These are phyloP conservation scores for Penicillium egyptiacum DNA, from an alignment of 495 filamentous ascomycete genomes.

Conservation along the genomic window DNA sequence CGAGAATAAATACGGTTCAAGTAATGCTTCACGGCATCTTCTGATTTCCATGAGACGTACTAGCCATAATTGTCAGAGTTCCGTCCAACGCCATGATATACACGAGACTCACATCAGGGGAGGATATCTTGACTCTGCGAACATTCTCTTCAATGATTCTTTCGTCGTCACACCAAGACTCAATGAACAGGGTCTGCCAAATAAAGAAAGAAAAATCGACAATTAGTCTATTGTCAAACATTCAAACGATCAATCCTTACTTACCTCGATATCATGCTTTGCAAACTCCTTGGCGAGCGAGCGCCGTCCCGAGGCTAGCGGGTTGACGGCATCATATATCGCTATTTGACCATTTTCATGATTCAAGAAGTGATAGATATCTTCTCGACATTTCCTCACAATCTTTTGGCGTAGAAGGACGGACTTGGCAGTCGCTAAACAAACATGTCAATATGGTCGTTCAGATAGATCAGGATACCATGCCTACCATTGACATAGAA, in stretches of 20 bases:
- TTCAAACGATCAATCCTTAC: not conserved
- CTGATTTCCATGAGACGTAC: constrained; percentile 86
- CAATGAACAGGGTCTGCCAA: constrained; percentile 95
- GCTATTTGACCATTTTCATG: constrained; percentile 98
- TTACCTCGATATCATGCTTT: constrained; percentile 89
- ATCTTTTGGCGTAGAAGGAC: constrained; percentile 94
- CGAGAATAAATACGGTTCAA: constrained; percentile 83
- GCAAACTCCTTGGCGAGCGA: constrained; percentile 93
- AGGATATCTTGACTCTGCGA: constrained; percentile 94
- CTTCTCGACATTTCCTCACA: constrained; percentile 93
- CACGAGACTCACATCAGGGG: constrained; percentile 72
- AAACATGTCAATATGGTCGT: constrained; percentile 12
- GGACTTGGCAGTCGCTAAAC: constrained; percentile 71
- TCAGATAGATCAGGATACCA: not conserved
- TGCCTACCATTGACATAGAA: constrained; percentile 83
- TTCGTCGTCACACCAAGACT: constrained; percentile 91
- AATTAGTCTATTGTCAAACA: not conserved
- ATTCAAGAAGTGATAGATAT: constrained; percentile 93
- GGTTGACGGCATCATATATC: constrained; percentile 99
- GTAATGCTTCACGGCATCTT: constrained; percentile 90
- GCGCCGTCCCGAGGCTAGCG: constrained; percentile 75
- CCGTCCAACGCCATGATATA: not conserved
- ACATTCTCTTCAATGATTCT: constrained; percentile 97
- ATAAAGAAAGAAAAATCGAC: not conserved
- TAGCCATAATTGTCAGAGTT: constrained; percentile 30